These are phyloP conservation scores for Teratosphaeria viscida DNA, from an alignment of 2,329 filamentous ascomycete species.

Conservation along the genomic window DNA sequence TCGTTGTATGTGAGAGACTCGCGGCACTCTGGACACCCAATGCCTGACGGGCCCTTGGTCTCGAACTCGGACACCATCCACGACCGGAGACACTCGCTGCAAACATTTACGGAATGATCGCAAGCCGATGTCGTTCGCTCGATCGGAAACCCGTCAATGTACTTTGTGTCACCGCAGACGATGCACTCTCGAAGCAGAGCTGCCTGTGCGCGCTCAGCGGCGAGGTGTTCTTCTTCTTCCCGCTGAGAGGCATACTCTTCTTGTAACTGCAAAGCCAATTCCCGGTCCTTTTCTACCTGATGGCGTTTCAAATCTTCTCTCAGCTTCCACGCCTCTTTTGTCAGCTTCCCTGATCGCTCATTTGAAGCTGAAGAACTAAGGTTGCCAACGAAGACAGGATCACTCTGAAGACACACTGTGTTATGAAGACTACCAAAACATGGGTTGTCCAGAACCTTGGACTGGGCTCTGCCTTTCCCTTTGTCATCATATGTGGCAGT, in stretches of 20 bases:
- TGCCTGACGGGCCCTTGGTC: constrained; percentile 34
- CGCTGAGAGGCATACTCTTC: not conserved
- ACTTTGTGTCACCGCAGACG: constrained; percentile 14
- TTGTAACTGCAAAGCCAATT: not conserved
- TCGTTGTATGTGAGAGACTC: constrained; percentile 34
- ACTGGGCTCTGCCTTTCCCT: not conserved
- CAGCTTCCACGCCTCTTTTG: not conserved
- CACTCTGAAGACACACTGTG: not conserved
- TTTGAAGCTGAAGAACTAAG: not conserved
- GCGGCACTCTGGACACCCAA: constrained; percentile 45
- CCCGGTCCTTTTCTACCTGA: not conserved
- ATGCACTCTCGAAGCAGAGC: not conserved
- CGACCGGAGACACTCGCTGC: constrained; percentile 26
- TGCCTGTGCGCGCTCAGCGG: not conserved
- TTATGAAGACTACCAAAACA: not conserved
- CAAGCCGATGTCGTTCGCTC: constrained; percentile 25
- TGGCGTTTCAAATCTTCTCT: not conserved
- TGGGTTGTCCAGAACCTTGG: not conserved
- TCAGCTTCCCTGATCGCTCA: not conserved
- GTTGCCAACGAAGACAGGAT: not conserved
- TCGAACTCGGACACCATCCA: constrained; percentile 31
- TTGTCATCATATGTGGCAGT: not conserved
- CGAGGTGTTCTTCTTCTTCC: not conserved
- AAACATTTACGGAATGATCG: constrained; percentile 25
- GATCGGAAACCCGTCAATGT: constrained; percentile 23